Conservation (phyloP, 1,139 yeast species). For the Magnusiomyces clavatus region DNA sequence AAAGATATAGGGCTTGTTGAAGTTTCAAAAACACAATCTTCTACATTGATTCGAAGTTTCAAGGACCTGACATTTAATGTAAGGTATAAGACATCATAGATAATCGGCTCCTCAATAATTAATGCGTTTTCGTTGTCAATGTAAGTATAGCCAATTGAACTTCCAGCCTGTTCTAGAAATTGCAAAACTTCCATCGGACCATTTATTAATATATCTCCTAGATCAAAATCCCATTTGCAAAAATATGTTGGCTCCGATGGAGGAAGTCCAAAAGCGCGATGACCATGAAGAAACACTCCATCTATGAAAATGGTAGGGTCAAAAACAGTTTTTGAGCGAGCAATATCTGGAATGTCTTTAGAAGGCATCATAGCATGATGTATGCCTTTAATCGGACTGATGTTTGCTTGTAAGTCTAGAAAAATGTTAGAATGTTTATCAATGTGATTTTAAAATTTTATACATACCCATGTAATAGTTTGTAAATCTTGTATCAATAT, state of each 20-base stretch:
- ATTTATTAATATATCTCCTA: conserved; percentile 51
- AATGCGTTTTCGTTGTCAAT: conserved; percentile 70
- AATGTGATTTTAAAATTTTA: background rate
- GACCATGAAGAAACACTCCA: conserved; percentile 70
- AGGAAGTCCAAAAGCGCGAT: conserved; percentile 87
- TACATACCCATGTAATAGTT: conserved; percentile 63
- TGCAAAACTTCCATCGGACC: conserved; percentile 45
- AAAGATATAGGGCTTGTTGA: conserved; percentile 36
- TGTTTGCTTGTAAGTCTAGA: conserved; percentile 36
- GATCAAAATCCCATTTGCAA: conserved; percentile 81
- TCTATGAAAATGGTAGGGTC: conserved; percentile 47
- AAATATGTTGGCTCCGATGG: conserved; percentile 81
- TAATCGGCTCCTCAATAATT: conserved; percentile 45
- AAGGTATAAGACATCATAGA: conserved; percentile 65
- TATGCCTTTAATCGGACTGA: conserved; percentile 32
- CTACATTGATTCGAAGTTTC: conserved; percentile 28
- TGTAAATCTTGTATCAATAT: conserved; percentile 76
- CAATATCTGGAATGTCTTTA: conserved; percentile 22
- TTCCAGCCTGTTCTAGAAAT: conserved; percentile 39
- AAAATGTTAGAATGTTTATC: background rate
- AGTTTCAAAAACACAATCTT: conserved; percentile 26
- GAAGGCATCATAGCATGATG: conserved; percentile 18
- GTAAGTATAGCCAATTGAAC: conserved; percentile 54
- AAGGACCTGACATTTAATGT: conserved; percentile 24
- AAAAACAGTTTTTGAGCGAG: conserved; percentile 9